Evolutionary conservation across 129 eudicot species (phyloP), one percentile per base, ranked within the genome.

Genomic region (sunflower (Helianthus annuus)): DNA sequence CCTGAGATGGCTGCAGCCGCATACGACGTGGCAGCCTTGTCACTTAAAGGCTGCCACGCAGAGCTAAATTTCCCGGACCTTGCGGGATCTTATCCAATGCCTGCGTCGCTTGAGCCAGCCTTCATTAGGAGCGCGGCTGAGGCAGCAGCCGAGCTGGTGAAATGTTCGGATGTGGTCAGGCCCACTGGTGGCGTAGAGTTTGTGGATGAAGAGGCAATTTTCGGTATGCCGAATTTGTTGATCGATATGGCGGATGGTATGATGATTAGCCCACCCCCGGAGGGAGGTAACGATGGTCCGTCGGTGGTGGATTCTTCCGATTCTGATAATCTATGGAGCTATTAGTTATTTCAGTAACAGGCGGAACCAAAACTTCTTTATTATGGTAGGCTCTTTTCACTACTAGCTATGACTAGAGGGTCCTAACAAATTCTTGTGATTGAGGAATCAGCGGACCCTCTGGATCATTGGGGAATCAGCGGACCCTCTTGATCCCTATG

Each of bases 201-300:
- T 51, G 45, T 81, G 38, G 83, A 82, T 19, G 79, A 71, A 78
- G 86, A 82, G 27, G 86, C 54, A 0, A 32, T 82, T 56, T 78
- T 78, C 27, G 76, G 69, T 29, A 82, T 82, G 86, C 77, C 72
- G 27, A 82, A 68, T 74, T 64, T 78, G 70, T 52, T 78, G 48
- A 46, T 64, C 24, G 76, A 82, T 62, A 82, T 78, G 83, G 83
- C 86, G 4, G 83, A 75, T 59, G 86, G 83, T 32, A 82, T 82
- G 86, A 27, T 82, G 74, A 53, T 85, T 22, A 51, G 60, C 2
- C 77, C 69, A 11, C 69, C 60, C 11, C 48, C 34, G 6, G 45
- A 46, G 69, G 1, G 11, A 2, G 4, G 48, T 34, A 16, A 32
- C 4, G 69, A 32, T 72, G 49, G 36, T 11, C 49, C 17, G 60